Evolutionary conservation across 2,329 filamentous ascomycete species (phyloP), one percentile per base, ranked within the genome.

Genomic region (Xylariaceae sp.): DNA sequence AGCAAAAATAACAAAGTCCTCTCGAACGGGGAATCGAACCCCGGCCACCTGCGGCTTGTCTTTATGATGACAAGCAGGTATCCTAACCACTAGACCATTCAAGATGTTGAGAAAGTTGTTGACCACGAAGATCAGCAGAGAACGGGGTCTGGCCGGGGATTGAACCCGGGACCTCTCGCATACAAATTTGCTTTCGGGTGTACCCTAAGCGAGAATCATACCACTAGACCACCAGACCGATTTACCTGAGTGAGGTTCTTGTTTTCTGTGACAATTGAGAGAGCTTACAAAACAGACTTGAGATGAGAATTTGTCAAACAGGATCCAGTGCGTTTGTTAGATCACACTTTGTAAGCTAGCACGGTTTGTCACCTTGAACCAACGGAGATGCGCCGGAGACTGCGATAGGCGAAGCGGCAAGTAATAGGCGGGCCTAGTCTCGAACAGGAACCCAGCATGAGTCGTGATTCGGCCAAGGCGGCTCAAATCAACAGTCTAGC

Each of bases 131-230:
- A 12, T 12, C 28, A 31, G 28, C 28, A 31, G n/a, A n/a, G 16
- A 36, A 16, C 6, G 33, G 33, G 33, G 33, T 36, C 33, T 36
- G 33, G 33, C 33, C 33, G 33, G 33, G 33, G 33, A 36, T 36
- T 36, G 33, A 36, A 36, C 33, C 56, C 50, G 40, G 50, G 56
- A 47, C 56, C 51, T 55, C 56, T 54, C 50, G 50, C 56, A 58
- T 16, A 45, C n/a, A n/a, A n/a, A n/a, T 45, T 40, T 39, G 39
- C 31, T 41, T 51, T 41, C n/a, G 64, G 60, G 65, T 68, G 54
- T 46, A 72, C 84, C 83, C 84, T 87, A 86, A 86, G 84, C 83
- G 82, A 85, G 83, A 86, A 87, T 86, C 83, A 86, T 86, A 86
- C 83, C 84, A 82, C 83, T 85, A 85, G 82, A 84, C 82, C 81